Evolutionary conservation across 768 basidiomycete genomes (phyloP).

Genomic region (Auriculariales sp.): DNA sequence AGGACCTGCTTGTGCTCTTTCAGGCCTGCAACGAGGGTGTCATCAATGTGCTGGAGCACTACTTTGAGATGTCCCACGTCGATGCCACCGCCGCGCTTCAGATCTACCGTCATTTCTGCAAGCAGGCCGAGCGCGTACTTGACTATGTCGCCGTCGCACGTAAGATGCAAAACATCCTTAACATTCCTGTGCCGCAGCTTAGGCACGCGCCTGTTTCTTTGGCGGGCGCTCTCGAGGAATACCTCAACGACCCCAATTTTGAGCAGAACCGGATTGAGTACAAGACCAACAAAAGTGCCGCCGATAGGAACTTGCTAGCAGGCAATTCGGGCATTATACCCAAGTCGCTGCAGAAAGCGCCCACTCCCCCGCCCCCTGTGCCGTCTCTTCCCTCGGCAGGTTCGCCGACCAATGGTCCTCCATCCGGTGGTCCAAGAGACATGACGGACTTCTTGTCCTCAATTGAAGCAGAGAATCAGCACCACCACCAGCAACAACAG

Average conservation of each 20-base stretch:
- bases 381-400: slow-evolving; percentile 12
- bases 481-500: slow-evolving; percentile 16
- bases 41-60: slow-evolving; percentile 56
- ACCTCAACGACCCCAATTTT: slow-evolving; percentile 91
- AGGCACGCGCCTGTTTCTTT: slow-evolving; percentile 90
- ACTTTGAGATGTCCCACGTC: slow-evolving; percentile 95
- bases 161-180: slow-evolving; percentile 84
- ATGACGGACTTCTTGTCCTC: slow-evolving; percentile 77
- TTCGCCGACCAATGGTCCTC: slow-evolving; percentile 12
- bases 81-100: slow-evolving; percentile 75
- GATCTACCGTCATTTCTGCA: slow-evolving; percentile 90
- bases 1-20: slow-evolving; percentile 89
- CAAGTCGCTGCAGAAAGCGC: slow-evolving; percentile 2
- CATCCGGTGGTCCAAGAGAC: slow-evolving; percentile 20
- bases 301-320: slow-evolving; percentile 26
- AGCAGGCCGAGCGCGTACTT: slow-evolving; percentile 77
- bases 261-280: slow-evolving; percentile 92
- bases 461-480: slow-evolving; percentile 63
- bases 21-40: slow-evolving; percentile 94
- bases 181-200: slow-evolving; percentile 86
- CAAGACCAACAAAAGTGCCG: slow-evolving; percentile 58
- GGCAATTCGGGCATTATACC: slow-evolving; percentile 1
- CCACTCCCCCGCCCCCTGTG: slow-evolving; percentile 9
- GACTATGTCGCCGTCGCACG: slow-evolving; percentile 86
- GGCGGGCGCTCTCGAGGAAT: slow-evolving; percentile 88